Base-by-base conservation (phyloP, 2,329 filamentous ascomycete genomes). In the Nemania sp. region DNA sequence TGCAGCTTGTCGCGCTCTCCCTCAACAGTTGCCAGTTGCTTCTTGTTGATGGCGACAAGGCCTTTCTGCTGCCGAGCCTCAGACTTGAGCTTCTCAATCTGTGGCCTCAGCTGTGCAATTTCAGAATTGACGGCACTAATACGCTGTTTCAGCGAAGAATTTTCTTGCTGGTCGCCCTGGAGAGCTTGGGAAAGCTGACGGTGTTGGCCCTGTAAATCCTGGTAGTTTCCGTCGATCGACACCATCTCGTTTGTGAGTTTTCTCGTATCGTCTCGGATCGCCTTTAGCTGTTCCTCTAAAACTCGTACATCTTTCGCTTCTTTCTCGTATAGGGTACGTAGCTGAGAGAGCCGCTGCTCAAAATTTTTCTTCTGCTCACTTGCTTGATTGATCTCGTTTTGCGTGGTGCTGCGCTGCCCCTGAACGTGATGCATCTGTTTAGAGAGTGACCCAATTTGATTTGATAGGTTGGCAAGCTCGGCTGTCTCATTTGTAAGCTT, bases 21-120 rank as follows among this genome's bases (percentile, higher is more conserved):
- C 72, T 99, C 94, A 52, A 88, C 90, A 1, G 92, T 97, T 30
- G 88, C 84, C 56, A 97, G 78, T 74, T 99, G 94, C 76, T 99
- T 99, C 80, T 95, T 97, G 76, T 97, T 97, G 75, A 99, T 99
- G 37, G 94, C 92, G 24, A 96, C 93, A 61, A 97, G 80, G 15
- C 94, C 94, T 75, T 96, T 97, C 68, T 97, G 92, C 71, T 97
- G 94, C 36, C 94, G 86, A 22, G 91, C 91, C 64, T 97, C 91
- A 11, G 88, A 90, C 70, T 89, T 91, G 64, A 96, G 80, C 77
- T 97, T 97, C 70, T 99, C 94, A 47, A 99, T 84, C 62, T 93
- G 87, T 26, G 92, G 91, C 71, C 91, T 95, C 34, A 97, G 76
- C 71, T 91, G 87, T 15, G 84, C 80, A 63, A 96, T 86, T 71